Evolutionary conservation across 352 stramenopile genomes (phyloP).

Genomic region (Phytophthora sansomeana): DNA sequence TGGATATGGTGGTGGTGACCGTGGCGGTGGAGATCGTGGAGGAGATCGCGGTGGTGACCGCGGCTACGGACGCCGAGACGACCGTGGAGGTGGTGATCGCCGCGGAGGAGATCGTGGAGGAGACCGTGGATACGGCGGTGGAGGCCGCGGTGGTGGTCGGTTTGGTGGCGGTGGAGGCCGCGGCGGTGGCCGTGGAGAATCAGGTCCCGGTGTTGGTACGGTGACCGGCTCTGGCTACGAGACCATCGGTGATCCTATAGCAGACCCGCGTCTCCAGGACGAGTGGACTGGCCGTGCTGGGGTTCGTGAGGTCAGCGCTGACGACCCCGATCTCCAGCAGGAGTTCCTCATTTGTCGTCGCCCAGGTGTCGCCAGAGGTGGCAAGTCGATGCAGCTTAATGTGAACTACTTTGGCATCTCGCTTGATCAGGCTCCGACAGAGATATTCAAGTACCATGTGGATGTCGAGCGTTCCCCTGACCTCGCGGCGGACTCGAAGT

Average conservation of each 20-base stretch:
- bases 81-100: constrained; percentile 17
- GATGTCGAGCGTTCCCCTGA: constrained; percentile 61
- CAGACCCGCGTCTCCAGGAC: constrained; percentile 62
- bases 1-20: constrained; percentile 17
- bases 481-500: constrained; percentile 46
- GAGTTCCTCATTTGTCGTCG: constrained; percentile 59
- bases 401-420: constrained; percentile 77
- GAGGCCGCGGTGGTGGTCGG: constrained; percentile 39
- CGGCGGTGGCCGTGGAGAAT: constrained; percentile 44
- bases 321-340: constrained; percentile 50
- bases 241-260: constrained; percentile 50
- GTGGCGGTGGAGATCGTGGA: no score
- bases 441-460: constrained; percentile 86
- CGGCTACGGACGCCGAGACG: constrained; percentile 36
- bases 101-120: constrained; percentile 24
- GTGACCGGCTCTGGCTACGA: constrained; percentile 64
- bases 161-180: constrained; percentile 41
- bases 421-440: constrained; percentile 50
- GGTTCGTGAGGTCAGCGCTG: constrained; percentile 44
- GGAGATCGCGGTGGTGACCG: constrained; percentile 45
- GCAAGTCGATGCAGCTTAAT: constrained; percentile 50
- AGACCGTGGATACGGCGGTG: constrained; percentile 36
- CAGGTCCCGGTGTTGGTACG: constrained; percentile 49
- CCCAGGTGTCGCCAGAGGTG: constrained; percentile 40
- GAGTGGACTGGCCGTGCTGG: constrained; percentile 52